A percentile compares a stretch with the other conserved stretches of the same genome.
Evolutionary conservation across 805 yeast species (phyloP).

Genomic region (Phaffomyces antillensis): DNA sequence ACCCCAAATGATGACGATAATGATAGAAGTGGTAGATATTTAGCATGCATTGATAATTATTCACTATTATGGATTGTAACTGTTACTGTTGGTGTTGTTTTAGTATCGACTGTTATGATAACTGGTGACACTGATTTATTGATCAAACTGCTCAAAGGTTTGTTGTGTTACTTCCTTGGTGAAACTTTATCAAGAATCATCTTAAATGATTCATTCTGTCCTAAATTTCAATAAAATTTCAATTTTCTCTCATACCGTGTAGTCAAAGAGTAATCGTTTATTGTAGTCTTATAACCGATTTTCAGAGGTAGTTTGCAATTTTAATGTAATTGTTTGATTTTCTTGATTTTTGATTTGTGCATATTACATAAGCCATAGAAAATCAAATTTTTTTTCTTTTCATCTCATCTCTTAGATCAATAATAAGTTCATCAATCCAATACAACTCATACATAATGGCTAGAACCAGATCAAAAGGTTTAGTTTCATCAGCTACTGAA

Average conservation of each 20-base stretch:
- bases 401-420: slow-evolving; percentile 5
- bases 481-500: background rate
- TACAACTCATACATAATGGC: background rate
- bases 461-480: background rate
- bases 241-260: too few species aligned
- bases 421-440: background rate
- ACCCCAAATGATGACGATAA: background rate
- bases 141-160: slow-evolving; percentile 11
- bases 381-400: background rate
- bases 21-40: background rate
- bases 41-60: slow-evolving; percentile 3
- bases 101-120: slow-evolving; percentile 5
- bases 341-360: too few species aligned
- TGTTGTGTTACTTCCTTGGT: slow-evolving; percentile 18
- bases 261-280: too few species aligned
- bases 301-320: too few species aligned
- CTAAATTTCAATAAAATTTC: slow-evolving; percentile 2
- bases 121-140: slow-evolving; percentile 17
- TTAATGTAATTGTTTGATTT: too few species aligned
- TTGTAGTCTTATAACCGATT: too few species aligned
- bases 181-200: background rate
- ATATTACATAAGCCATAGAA: too few species aligned
- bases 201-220: slow-evolving; percentile 18
- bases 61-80: slow-evolving; percentile 1
- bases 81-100: background rate